Percentiles rank a stretch among this genome's conserved stretches.
Conservation (phyloP, 192 early-diverging fungal genomes). For the Funneliformis mosseae region DNA sequence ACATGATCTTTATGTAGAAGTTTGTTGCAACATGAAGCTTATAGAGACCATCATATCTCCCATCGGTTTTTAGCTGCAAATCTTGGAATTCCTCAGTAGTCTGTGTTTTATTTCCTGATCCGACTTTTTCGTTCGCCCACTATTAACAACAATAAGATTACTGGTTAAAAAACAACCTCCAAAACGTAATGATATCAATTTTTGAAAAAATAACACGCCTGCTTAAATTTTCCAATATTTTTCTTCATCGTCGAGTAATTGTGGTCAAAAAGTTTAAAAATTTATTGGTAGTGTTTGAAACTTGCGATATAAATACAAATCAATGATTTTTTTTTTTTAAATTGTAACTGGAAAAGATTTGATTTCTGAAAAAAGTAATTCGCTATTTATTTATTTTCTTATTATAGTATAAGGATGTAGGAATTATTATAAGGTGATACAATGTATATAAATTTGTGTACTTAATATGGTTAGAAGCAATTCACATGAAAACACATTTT, state of each 20-base stretch:
- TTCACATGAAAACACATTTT: too few relatives aligned
- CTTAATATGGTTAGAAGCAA: too few relatives aligned
- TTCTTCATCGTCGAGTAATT: slow-evolving; percentile 48
- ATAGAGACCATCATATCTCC: slow-evolving; percentile 64
- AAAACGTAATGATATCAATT: background rate
- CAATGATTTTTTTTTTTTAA: too few relatives aligned
- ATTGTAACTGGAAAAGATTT: background rate
- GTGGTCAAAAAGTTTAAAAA: too few relatives aligned
- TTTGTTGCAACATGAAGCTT: slow-evolving; percentile 59
- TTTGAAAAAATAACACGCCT: slow-evolving; percentile 46
- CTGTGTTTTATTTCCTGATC: slow-evolving; percentile 65
- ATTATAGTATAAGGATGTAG: background rate
- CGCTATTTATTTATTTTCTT: background rate
- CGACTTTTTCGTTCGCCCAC: slow-evolving; percentile 83
- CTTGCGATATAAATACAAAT: background rate
- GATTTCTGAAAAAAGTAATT: background rate
- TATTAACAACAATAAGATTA: slow-evolving; percentile 22
- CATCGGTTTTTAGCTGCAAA: slow-evolving; percentile 74
- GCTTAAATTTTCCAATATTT: slow-evolving; percentile 68
- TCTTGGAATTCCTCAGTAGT: slow-evolving; percentile 83
- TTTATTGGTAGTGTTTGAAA: background rate
- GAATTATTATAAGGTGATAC: too few relatives aligned
- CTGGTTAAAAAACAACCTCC: background rate
- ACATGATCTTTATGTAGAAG: slow-evolving; percentile 48
- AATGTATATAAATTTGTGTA: too few relatives aligned